These are phyloP conservation scores for Paramyrothecium roridum DNA, from an alignment of 2,329 filamentous ascomycete species.

Conservation along the genomic window DNA sequence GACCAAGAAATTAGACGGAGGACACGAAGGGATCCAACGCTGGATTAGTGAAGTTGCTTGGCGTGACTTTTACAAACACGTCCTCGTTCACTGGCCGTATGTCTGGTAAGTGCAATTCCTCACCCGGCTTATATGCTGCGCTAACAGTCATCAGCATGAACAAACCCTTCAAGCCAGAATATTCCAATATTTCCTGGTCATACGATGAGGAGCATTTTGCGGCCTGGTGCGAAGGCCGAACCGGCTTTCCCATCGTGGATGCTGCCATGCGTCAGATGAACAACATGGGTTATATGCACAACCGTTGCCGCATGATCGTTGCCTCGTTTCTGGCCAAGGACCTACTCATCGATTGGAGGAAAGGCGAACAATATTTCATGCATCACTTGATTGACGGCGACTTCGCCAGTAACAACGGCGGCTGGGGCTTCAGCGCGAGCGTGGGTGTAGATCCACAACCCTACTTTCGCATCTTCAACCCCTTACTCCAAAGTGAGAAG, in stretches of 20 bases:
- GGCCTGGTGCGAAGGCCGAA: conserved; percentile 71
- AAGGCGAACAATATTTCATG: conserved; percentile 82
- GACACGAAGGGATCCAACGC: conserved; percentile 60
- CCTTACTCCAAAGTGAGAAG: conserved; percentile 78
- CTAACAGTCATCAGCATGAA: conserved; percentile 41
- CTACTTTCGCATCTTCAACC: conserved; percentile 90
- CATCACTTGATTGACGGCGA: conserved; percentile 75
- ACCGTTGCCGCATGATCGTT: conserved; percentile 79
- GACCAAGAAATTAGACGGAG: conserved; percentile 63
- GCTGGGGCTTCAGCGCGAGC: conserved; percentile 56
- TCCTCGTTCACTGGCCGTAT: conserved; percentile 82
- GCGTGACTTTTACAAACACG: conserved; percentile 86
- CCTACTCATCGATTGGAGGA: conserved; percentile 77
- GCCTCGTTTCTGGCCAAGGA: conserved; percentile 81
- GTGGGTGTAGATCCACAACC: conserved; percentile 82
- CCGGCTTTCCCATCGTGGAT: conserved; percentile 81
- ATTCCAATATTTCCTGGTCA: conserved; percentile 79
- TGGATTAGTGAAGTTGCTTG: conserved; percentile 86
- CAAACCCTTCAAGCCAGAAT: conserved; percentile 73
- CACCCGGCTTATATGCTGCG: neutral
- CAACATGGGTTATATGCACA: conserved; percentile 74
- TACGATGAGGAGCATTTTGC: conserved; percentile 67
- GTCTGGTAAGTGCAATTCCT: conserved; percentile 52
- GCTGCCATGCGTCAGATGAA: conserved; percentile 80
- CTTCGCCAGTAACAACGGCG: conserved; percentile 72